Conservation (phyloP, 1,284 basidiomycete genomes). For the Tilletia indica region DNA sequence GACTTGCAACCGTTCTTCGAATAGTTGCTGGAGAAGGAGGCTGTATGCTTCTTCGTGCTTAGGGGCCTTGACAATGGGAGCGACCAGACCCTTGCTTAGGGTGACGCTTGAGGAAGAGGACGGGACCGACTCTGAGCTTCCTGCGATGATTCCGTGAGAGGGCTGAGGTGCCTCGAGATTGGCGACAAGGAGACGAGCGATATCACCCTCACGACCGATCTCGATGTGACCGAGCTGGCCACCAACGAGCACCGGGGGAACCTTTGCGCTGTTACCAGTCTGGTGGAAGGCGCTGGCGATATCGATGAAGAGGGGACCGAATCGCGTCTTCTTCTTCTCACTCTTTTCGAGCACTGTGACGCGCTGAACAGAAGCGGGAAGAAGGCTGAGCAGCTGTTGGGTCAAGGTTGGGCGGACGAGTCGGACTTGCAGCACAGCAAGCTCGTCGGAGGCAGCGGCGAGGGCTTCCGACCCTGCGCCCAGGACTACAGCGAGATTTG, state of each 20-base stretch:
- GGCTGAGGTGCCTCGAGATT: constrained; percentile 29
- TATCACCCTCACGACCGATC: constrained; percentile 29
- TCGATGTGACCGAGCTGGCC: constrained; percentile 42
- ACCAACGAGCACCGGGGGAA: constrained; percentile 35
- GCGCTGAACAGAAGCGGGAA: constrained; percentile 68
- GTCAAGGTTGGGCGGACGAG: constrained; percentile 74
- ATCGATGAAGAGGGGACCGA: constrained; percentile 83
- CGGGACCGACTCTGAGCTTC: constrained; percentile 40
- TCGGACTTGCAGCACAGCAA: constrained; percentile 69
- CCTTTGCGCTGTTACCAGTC: constrained; percentile 58
- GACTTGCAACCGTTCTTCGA: constrained; percentile 77
- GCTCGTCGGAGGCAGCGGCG: constrained; percentile 58
- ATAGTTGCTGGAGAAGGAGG: constrained; percentile 79
- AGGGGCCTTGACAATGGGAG: constrained; percentile 61
- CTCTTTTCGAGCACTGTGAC: constrained; percentile 84
- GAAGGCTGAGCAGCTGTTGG: constrained; percentile 65
- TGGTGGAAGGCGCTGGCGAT: constrained; percentile 72
- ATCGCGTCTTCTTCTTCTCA: constrained; percentile 73
- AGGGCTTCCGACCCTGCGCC: constrained; percentile 42
- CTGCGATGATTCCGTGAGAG: constrained; percentile 52
- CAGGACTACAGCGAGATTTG: constrained; percentile 46
- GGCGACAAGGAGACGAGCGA: constrained; percentile 35
- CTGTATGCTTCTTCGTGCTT: constrained; percentile 89
- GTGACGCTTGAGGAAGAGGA: constrained; percentile 44
- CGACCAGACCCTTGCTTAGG: constrained; percentile 53